A percentile compares a stretch with the other conserved stretches of the same genome.
phyloP scores from a whole-genome alignment of 2,329 filamentous ascomycete species.

The Colletotrichum musicola region DNA sequence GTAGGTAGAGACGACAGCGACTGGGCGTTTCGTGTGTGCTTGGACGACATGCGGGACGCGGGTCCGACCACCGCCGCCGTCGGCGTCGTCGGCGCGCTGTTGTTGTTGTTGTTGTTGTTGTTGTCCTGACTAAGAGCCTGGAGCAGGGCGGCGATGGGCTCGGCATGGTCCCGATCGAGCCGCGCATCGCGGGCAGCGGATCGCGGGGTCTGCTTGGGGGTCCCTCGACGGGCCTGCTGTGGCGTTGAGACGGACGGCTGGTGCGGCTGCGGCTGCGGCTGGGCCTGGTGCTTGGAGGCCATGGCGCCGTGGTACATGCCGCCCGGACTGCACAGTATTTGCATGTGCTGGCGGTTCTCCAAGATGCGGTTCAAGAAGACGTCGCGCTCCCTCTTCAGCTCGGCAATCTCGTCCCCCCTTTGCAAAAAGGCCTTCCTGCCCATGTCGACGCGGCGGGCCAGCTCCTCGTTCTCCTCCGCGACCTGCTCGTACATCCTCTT shows the following conservation, averaged over 20 bases:
- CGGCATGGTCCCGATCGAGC: constrained; percentile 66
- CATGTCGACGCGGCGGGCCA: constrained; percentile 75
- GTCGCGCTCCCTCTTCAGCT: constrained; percentile 80
- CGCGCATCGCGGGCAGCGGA: constrained; percentile 52
- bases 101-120: constrained; percentile 78
- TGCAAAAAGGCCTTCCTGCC: constrained; percentile 84
- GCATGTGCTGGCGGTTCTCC: constrained; percentile 90
- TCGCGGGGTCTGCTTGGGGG: constrained; percentile 65
- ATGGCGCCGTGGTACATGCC: constrained; percentile 74
- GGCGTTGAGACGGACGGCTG: constrained; percentile 53
- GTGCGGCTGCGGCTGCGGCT: constrained; percentile 44
- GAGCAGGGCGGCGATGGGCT: constrained; percentile 82
- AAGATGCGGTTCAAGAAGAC: constrained; percentile 86
- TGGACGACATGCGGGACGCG: constrained; percentile 63
- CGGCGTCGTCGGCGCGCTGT: constrained; percentile 81
- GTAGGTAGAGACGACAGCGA: constrained; percentile 87
- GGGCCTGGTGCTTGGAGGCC: constrained; percentile 62
- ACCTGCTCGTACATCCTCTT: constrained; percentile 76
- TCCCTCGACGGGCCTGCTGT: constrained; percentile 58
- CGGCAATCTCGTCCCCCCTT: constrained; percentile 79
- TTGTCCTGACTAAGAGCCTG: constrained; percentile 85
- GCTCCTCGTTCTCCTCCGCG: constrained; percentile 72
- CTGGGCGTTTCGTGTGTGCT: constrained; percentile 81
- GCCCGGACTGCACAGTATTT: constrained; percentile 81
- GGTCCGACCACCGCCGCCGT: constrained; percentile 58